Percentiles rank a stretch among this genome's conserved stretches.
Conservation (phyloP, 768 basidiomycete species). For the Tephrocybe rancida region DNA sequence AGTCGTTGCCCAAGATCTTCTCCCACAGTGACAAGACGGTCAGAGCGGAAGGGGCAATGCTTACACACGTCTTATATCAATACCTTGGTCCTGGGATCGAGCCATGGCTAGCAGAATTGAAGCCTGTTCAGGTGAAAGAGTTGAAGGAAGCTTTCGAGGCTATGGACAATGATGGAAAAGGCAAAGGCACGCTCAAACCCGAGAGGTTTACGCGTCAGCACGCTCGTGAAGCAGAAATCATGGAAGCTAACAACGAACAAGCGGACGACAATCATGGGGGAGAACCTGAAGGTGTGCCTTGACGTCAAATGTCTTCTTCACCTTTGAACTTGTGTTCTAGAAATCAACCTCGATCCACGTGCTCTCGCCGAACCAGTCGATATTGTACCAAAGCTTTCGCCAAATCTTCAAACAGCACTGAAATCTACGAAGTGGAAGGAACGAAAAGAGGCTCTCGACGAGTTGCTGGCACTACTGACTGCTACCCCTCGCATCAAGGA, state of each 20-base stretch:
- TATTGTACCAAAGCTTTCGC: slow-evolving; percentile 74
- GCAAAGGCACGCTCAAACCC: slow-evolving; percentile 80
- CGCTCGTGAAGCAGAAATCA: slow-evolving; percentile 67
- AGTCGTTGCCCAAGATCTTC: slow-evolving; percentile 90
- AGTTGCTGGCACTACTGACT: slow-evolving; percentile 69
- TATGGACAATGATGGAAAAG: slow-evolving; percentile 84
- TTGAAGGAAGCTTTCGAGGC: slow-evolving; percentile 87
- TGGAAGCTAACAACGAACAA: slow-evolving; percentile 33
- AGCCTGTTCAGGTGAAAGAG: slow-evolving; percentile 97
- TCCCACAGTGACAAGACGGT: slow-evolving; percentile 95
- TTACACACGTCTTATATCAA: slow-evolving; percentile 79
- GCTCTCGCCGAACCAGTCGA: slow-evolving; percentile 81
- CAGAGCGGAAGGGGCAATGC: slow-evolving; percentile 83
- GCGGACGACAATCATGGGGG: slow-evolving; percentile 34
- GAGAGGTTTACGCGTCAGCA: slow-evolving; percentile 77
- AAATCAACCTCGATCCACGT: slow-evolving; percentile 71
- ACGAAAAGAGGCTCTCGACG: slow-evolving; percentile 88
- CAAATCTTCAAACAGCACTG: slow-evolving; percentile 71
- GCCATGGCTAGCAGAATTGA: slow-evolving; percentile 84
- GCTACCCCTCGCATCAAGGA: slow-evolving; percentile 80
- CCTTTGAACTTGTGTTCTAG: slow-evolving; percentile 29
- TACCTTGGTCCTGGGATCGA: slow-evolving; percentile 86
- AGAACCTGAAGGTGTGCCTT: slow-evolving; percentile 48
- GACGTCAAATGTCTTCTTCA: slow-evolving; percentile 2
- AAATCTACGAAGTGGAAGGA: slow-evolving; percentile 99